These are phyloP conservation scores for Xanthoconium stramineum DNA, from an alignment of 768 basidiomycete species.

Conservation along the genomic window DNA sequence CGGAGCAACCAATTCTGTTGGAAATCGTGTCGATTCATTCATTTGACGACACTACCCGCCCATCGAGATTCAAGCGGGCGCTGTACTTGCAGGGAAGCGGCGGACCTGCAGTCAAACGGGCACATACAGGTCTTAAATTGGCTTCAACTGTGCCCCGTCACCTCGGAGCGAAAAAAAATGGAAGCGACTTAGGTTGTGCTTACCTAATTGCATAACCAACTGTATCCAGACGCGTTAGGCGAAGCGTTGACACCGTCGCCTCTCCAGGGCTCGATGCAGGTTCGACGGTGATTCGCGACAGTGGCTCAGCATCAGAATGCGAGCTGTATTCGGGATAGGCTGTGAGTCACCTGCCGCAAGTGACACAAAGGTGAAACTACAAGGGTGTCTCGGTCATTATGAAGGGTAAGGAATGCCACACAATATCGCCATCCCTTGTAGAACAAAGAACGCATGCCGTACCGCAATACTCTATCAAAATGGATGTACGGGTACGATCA, in stretches of 20 bases:
- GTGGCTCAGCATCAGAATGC: not conserved
- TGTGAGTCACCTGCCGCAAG: constrained; percentile 2
- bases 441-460: constrained; percentile 12
- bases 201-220: constrained; percentile 22
- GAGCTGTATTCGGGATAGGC: constrained; percentile 13
- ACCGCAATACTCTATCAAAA: constrained; percentile 5
- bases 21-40: constrained; percentile 22
- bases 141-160: constrained; percentile 13
- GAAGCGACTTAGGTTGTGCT: constrained; percentile 20
- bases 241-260: constrained; percentile 12
- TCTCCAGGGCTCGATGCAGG: constrained; percentile 22
- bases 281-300: constrained; percentile 22
- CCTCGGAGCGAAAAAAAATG: constrained; percentile 28
- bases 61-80: constrained; percentile 21
- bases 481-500: constrained; percentile 8
- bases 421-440: not conserved
- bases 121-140: constrained; percentile 10
- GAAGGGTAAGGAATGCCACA: constrained; percentile 3
- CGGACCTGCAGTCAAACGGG: constrained; percentile 8
- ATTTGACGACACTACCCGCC: constrained; percentile 10
- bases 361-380: not conserved
- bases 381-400: constrained; percentile 13
- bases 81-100: constrained; percentile 23
- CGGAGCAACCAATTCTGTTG: constrained; percentile 20
- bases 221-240: constrained; percentile 13